Evolutionary conservation across 2,329 filamentous ascomycete genomes (phyloP), one percentile per base, ranked within the genome.

Genomic region (Amauroascus verrucosus): DNA sequence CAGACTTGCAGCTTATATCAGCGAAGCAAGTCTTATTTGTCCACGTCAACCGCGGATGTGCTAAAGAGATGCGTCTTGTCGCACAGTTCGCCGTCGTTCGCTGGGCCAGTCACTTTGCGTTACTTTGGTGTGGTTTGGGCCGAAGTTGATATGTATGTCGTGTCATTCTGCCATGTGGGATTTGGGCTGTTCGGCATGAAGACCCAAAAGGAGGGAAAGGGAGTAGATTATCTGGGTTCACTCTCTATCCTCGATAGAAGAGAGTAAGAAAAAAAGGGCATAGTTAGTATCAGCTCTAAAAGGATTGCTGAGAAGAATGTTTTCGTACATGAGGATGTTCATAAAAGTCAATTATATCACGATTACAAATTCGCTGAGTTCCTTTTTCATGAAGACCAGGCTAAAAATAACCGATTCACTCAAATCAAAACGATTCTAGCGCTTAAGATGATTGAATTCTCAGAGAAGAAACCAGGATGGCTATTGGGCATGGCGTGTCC

Each of bases 31-130:
- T 24, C n/a, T 32, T 22, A 43, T 50, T 50, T 43, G 48, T 43
- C 48, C 48, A 50, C 48, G 48, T 50, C 48, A 50, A 50, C 38
- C 13, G 22, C 33, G 26, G n/a, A 41, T 11, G 26, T 30, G 37
- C 22, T 22, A 26, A 33, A 26, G 24, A 18, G 28, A 2, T 50
- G 48, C 28, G 24, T 41, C 33, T 38, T 38, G 46, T 47, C 32
- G 6, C 22, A 32, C 18, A 28, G 46, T 18, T 38, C 32, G 33
- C 33, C 14, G 46, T 33, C 2, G 5, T 13, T 2, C 16, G 20
- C 28, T 11, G n/a, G n/a, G n/a, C 26, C 11, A 13, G 16, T 16
- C 22, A n/a, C 16, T 11, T 6, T 13, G 28, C 41, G 45, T 48
- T 9, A 24, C 26, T 3, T 22, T 48, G 22, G 45, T 13, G 9